phyloP scores from a whole-genome alignment of 2,329 filamentous ascomycete species.

The Juglanconis juglandina region DNA sequence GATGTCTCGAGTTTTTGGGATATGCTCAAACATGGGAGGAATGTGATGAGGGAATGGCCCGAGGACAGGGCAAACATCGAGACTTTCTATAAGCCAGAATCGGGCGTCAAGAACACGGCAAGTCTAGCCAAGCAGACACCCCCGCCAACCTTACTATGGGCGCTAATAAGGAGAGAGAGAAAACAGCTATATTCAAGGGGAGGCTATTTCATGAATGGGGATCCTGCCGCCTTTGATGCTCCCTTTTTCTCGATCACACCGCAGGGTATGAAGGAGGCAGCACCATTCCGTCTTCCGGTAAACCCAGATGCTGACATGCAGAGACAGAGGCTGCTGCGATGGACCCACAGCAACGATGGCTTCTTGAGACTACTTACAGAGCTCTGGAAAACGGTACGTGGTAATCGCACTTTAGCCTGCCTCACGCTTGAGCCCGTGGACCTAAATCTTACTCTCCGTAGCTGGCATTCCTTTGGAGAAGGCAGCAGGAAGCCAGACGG shows the following conservation, averaged over 20 bases:
- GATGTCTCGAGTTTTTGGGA: constrained; percentile 33
- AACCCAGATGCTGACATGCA: neutral
- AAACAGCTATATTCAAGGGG: neutral
- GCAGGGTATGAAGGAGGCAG: neutral
- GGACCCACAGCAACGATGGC: constrained; percentile 36
- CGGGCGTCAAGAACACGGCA: neutral
- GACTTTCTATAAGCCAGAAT: constrained; percentile 20
- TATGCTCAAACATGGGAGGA: constrained; percentile 27
- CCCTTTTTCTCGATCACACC: constrained; percentile 36
- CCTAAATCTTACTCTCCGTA: constrained; percentile 9
- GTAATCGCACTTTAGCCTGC: constrained; percentile 7
- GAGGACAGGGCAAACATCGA: constrained; percentile 27
- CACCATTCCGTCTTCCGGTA: neutral
- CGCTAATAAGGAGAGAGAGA: neutral
- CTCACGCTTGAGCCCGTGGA: neutral
- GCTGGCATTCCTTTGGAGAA: constrained; percentile 31
- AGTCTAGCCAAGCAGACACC: neutral
- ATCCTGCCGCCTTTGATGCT: constrained; percentile 34
- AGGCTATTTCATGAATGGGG: constrained; percentile 33
- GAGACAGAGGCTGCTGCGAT: constrained; percentile 31
- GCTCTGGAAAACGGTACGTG: constrained; percentile 34
- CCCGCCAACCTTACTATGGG: neutral
- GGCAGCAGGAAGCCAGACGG: constrained; percentile 28
- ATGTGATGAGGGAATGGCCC: constrained; percentile 32
- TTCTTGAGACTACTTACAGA: constrained; percentile 31